Conservation (phyloP, 1,139 yeast genomes). For the Zygotorulaspora mrakii region DNA sequence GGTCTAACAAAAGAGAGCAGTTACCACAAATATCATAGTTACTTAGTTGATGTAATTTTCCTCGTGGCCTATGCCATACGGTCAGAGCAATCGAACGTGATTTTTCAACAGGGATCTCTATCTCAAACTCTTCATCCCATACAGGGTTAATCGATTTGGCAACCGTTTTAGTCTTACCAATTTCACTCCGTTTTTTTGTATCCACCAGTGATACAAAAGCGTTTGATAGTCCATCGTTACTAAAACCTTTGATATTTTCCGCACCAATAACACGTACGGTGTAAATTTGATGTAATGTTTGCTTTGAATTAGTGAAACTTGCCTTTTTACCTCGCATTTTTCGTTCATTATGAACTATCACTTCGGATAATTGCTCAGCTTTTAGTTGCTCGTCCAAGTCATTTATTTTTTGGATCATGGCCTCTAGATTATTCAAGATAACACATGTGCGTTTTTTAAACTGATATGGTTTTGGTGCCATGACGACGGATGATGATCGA, state of each 20-base stretch:
- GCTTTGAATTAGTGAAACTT: constrained; percentile 28
- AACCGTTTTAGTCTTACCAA: constrained; percentile 70
- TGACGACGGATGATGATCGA: constrained; percentile 35
- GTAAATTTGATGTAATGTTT: constrained; percentile 48
- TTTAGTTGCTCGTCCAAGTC: constrained; percentile 59
- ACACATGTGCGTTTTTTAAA: constrained; percentile 66
- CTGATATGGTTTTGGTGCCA: constrained; percentile 55
- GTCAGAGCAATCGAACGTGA: constrained; percentile 50
- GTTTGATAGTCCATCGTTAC: constrained; percentile 53
- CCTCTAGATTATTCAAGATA: constrained; percentile 67
- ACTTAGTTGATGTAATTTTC: constrained; percentile 36
- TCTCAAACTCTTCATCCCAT: constrained; percentile 88
- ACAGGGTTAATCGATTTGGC: constrained; percentile 64
- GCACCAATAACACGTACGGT: constrained; percentile 66
- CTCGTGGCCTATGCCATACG: constrained; percentile 66
- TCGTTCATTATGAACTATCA: constrained; percentile 40
- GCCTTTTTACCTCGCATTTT: constrained; percentile 36
- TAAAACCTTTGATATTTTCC: constrained; percentile 58
- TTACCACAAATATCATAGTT: constrained; percentile 71
- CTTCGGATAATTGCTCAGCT: constrained; percentile 55
- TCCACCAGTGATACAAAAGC: constrained; percentile 71
- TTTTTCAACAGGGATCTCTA: constrained; percentile 40
- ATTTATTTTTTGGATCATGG: constrained; percentile 55
- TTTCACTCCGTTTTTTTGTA: constrained; percentile 50
- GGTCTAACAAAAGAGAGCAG: constrained; percentile 59